Evolutionary conservation across 1,284 basidiomycete genomes (phyloP), one percentile per base, ranked within the genome.

Genomic region (Farysia itapuensis): DNA sequence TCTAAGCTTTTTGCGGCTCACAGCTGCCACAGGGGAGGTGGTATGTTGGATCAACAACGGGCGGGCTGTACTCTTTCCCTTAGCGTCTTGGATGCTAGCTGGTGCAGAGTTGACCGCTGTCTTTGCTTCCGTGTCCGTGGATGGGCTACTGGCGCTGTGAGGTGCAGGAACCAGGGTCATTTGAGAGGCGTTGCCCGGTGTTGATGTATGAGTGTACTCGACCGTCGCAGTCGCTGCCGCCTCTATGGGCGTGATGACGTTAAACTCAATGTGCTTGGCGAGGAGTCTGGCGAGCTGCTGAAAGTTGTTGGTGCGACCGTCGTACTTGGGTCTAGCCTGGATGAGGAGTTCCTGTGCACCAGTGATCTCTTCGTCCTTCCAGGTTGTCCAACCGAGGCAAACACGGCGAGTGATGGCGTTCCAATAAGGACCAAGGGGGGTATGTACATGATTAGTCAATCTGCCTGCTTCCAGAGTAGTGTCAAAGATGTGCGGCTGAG

Each of bases 341-440:
- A 63, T 35, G n/a, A 63, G 35, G 3, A 46, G 41, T n/a, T 53
- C 48, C 33, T 30, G 34, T 2, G 60, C 60, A 13, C 48, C 19
- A 4, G 42, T 15, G 14, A 64, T 54, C 40, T 59, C 51, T 12
- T 54, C 14, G 20, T 64, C 47, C 6, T 45, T 47, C 60, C 60
- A 64, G 18, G 54, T 26, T 11, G 60, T 59, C 60, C 60, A 64
- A 4, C 60, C 60, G 35, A 64, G 31, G 12, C 32, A 43, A 1
- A 50, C 43, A 1, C 47, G 21, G 4, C 54, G 49, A 7, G 30
- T 35, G 32, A 64, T 53, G 20, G 13, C 32, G 4, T 28, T 44
- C 60, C 60, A 64, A 25, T 53, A 49, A 2, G 50, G 46, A 33
- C 50, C 51, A 9, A 36, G 39, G 11, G 49, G 39, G 21, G 56